Base-by-base conservation (phyloP, 202 grass and related monocot species). In the Zoysia matrella region DNA sequence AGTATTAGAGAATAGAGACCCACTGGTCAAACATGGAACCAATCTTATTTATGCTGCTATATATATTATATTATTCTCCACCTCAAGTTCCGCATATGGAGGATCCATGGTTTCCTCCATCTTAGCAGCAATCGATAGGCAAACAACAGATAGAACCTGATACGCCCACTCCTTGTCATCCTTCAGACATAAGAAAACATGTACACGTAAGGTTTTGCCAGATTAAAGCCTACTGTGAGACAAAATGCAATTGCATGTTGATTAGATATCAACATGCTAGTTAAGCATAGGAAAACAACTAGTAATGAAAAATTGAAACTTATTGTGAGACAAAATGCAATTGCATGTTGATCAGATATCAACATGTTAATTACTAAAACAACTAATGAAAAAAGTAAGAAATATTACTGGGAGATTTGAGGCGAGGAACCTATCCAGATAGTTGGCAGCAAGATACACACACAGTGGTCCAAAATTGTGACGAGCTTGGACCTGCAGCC, bases 401-500 rank as follows among this genome's bases (percentile, higher is more conserved):
- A 5, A 78, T 82, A 36, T 82, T 83, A 88, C 89, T 40, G 55
- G 82, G 69, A 85, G 16, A 66, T 85, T 65, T 47, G 15, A n/a
- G 42, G 89, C 78, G 51, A 91, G 74, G 86, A 79, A 85, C 42
- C 89, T 81, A 79, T 91, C 86, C 9, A 91, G 36, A 47, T 91
- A 91, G 58, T 88, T 91, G 4, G 88, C 78, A 42, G 89, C 80
- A 36, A 91, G 78, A 47, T 82, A 91, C 67, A 44, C 36, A 64
- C 81, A 85, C 40, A 91, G 3, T 22, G 81, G 85, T 74, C 81
- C 85, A 67, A 91, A 91, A 73, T 72, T 85, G 67, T 74, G 49
- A 40, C 58, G 49, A 73, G 68, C 70, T 70, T 79, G 74, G 15
- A 58, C 82, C 86, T 91, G 78, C 79, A 80, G 1, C 36, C 63